Base-by-base conservation (phyloP, 768 basidiomycete species). In the Suillus tomentosus region DNA sequence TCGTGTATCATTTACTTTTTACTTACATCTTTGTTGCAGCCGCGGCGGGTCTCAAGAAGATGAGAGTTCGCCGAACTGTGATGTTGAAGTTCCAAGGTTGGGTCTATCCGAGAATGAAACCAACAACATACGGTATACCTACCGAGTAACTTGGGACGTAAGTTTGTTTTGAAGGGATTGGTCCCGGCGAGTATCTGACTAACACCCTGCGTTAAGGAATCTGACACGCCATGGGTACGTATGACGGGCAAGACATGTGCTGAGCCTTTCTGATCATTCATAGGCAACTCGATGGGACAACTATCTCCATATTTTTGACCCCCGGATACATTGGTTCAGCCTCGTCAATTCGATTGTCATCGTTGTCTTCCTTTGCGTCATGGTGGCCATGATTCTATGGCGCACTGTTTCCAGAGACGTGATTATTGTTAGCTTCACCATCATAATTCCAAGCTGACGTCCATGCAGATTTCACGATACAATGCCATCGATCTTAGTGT, bases 251-350 rank as follows among this genome's bases (percentile, higher is more conserved):
- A 10, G 2, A 13, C 56, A 40, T 40, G 31, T 31, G 60, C 62
- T 34, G 22, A 60, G 22, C 17, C 24, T 17, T 55, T 31, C 56
- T 69, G 10, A 74, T 72, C 0, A 68, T 54, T 62, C 22, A 17
- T 77, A 94, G 94, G 96, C 95, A 5, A 93, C 95, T 4, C 84
- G 96, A 59, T 99, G 96, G 96, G 96, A 99, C 73, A 91, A 90
- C 70, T 99, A 99, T 73, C 85, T 98, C 22, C 94, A 95, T 70
- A 91, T 96, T 60, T 92, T 95, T 68, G 94, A 96, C 71, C 94
- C 94, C 53, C 87, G 88, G 59, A 97, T 99, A 64, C 96, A 99
- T 77, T 96, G 95, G 93, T 95, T 98, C 79, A 94, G 91, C 70
- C 82, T 99, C 59, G 83, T 96, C 71, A 98, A 98, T 76, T 96